These are phyloP conservation scores for Kluyveromyces sp. DNA, from an alignment of 1,139 yeast species.

Conservation along the genomic window DNA sequence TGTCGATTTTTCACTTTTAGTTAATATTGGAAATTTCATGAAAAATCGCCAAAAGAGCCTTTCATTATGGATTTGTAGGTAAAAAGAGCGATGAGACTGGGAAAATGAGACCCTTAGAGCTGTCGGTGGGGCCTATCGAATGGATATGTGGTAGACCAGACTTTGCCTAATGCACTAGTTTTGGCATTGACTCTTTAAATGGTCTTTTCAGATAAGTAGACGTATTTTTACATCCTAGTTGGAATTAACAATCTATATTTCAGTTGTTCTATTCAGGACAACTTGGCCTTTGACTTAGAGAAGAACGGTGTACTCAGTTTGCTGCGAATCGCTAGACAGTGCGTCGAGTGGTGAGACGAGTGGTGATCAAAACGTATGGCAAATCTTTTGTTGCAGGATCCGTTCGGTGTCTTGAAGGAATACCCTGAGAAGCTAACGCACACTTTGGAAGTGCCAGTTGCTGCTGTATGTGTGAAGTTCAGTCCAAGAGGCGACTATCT, in stretches of 20 bases:
- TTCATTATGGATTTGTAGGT: neutral
- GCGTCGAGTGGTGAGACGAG: neutral
- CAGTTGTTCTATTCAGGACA: no score
- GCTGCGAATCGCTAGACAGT: no score
- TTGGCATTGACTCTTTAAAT: neutral
- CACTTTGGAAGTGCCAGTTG: constrained; percentile 53
- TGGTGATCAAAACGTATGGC: constrained; percentile 13
- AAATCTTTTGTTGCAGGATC: constrained; percentile 87
- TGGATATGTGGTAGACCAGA: neutral
- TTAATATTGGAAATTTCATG: neutral
- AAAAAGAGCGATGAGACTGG: neutral
- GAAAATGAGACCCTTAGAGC: neutral
- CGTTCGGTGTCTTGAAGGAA: constrained; percentile 87
- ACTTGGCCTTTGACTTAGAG: no score
- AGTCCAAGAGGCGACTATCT: constrained; percentile 77
- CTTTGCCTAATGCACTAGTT: neutral
- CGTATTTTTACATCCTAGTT: neutral
- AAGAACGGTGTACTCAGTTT: no score
- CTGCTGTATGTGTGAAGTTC: constrained; percentile 67
- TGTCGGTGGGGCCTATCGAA: neutral
- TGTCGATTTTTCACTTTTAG: neutral
- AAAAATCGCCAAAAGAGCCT: neutral
- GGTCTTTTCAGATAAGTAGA: neutral
- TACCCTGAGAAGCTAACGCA: constrained; percentile 77
- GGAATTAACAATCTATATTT: neutral